phyloP scores from a whole-genome alignment of 129 eudicot species.

The Centaurea solstitialis region DNA sequence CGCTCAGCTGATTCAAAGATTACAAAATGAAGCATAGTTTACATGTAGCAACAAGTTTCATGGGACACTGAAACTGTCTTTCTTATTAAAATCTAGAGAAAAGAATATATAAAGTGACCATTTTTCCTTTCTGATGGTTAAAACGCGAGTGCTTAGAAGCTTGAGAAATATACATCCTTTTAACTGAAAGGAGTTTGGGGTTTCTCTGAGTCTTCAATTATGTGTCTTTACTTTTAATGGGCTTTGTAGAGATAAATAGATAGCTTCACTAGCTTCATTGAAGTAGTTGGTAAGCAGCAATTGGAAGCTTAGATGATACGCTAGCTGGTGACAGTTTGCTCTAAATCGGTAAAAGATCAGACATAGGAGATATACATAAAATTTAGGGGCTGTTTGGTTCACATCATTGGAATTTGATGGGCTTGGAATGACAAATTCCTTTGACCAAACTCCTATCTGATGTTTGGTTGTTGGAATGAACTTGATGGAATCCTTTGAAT shows the following conservation, averaged over 20 bases:
- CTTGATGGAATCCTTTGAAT: too few species aligned
- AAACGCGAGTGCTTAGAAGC: not conserved
- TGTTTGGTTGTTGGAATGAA: too few species aligned
- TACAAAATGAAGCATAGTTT: too few species aligned
- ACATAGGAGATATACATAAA: too few species aligned
- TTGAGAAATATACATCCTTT: not conserved
- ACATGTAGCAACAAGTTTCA: too few species aligned
- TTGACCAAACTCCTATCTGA: too few species aligned
- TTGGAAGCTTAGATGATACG: not conserved
- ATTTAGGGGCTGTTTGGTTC: too few species aligned
- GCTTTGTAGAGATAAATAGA: not conserved
- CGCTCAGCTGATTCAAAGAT: too few species aligned
- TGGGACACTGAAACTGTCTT: conserved; percentile 26
- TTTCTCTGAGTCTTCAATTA: not conserved
- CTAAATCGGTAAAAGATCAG: too few species aligned
- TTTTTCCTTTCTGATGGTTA: not conserved
- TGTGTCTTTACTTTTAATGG: not conserved
- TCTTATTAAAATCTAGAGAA: conserved; percentile 33
- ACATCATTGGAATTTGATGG: too few species aligned
- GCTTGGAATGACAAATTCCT: too few species aligned
- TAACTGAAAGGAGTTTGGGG: not conserved
- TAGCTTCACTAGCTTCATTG: not conserved
- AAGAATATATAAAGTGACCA: not conserved
- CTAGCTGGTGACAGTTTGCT: not conserved
- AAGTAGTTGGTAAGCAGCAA: not conserved